These are phyloP conservation scores for Yamadazyma pseudoaaseri DNA, from an alignment of 1,139 yeast species.

Conservation along the genomic window DNA sequence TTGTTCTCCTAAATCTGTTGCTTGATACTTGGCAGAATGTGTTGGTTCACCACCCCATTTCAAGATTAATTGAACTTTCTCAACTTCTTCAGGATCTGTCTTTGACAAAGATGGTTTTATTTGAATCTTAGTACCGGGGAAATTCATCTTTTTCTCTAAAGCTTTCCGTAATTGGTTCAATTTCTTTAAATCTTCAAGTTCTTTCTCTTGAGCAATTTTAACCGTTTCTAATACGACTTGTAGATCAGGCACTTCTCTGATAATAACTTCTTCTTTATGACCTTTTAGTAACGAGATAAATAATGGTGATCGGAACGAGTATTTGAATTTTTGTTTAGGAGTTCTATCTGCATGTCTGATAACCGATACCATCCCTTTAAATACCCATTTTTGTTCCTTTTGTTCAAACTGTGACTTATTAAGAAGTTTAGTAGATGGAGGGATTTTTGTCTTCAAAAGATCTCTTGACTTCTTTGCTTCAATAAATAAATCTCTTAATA, in stretches of 20 bases:
- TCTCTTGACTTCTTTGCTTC: slow-evolving; percentile 52
- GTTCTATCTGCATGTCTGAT: slow-evolving; percentile 98
- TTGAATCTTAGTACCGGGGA: slow-evolving; percentile 97
- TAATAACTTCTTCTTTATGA: slow-evolving; percentile 92
- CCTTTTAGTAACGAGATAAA: slow-evolving; percentile 89
- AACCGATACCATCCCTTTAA: slow-evolving; percentile 89
- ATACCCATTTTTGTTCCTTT: slow-evolving; percentile 93
- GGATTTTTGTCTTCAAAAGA: slow-evolving; percentile 38
- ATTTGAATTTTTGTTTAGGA: slow-evolving; percentile 97
- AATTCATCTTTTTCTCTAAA: slow-evolving; percentile 79
- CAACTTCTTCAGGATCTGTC: slow-evolving; percentile 66
- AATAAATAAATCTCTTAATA: slow-evolving; percentile 70
- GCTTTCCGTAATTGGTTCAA: slow-evolving; percentile 76
- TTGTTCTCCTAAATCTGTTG: slow-evolving; percentile 93
- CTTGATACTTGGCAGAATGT: slow-evolving; percentile 94
- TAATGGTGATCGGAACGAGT: slow-evolving; percentile 84
- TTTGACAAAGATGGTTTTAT: slow-evolving; percentile 79
- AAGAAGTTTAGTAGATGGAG: slow-evolving; percentile 34
- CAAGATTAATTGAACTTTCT: slow-evolving; percentile 90
- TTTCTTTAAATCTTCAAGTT: slow-evolving; percentile 78
- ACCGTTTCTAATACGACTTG: slow-evolving; percentile 85
- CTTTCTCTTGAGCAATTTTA: slow-evolving; percentile 71
- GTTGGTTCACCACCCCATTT: slow-evolving; percentile 99
- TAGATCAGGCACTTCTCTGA: slow-evolving; percentile 83
- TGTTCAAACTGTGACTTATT: slow-evolving; percentile 58